A percentile compares a stretch with the other conserved stretches of the same genome.
These are phyloP conservation scores for Colletotrichum zoysiae DNA, from an alignment of 2,329 filamentous ascomycete species.

Conservation along the genomic window DNA sequence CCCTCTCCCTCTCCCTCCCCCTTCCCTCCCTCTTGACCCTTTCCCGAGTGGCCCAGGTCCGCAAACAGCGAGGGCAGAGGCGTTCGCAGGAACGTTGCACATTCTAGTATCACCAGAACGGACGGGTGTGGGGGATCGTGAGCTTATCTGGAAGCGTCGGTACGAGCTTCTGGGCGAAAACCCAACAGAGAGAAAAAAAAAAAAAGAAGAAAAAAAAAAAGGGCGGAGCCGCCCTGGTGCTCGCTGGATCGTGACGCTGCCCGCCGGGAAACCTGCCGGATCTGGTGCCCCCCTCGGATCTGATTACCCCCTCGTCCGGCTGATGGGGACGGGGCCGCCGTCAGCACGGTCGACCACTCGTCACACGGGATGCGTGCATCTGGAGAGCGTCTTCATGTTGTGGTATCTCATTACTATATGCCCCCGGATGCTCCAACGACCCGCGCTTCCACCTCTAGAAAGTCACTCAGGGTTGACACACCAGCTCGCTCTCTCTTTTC, in stretches of 20 bases:
- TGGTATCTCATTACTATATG: conserved; percentile 22
- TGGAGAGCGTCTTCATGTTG: neutral
- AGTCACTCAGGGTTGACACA: neutral
- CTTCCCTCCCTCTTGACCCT: too few species aligned
- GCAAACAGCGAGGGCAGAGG: neutral
- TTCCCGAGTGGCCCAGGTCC: neutral
- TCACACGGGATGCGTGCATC: neutral
- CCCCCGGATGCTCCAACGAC: neutral
- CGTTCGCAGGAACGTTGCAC: neutral
- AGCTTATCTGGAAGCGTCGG: neutral
- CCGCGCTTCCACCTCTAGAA: neutral
- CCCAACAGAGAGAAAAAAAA: neutral
- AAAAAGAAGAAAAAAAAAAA: neutral
- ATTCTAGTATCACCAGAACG: too few species aligned
- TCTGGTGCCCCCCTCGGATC: neutral
- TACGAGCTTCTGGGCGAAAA: neutral
- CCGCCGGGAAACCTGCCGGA: conserved; percentile 3
- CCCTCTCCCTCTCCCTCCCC: too few species aligned
- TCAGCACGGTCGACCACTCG: neutral
- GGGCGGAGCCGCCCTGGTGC: neutral
- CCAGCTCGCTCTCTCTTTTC: neutral
- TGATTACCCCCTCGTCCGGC: neutral
- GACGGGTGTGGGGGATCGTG: neutral
- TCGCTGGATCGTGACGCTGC: neutral
- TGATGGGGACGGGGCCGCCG: neutral